Conservation (phyloP, 306 rosid genomes). For the Cucurbita pepo region DNA sequence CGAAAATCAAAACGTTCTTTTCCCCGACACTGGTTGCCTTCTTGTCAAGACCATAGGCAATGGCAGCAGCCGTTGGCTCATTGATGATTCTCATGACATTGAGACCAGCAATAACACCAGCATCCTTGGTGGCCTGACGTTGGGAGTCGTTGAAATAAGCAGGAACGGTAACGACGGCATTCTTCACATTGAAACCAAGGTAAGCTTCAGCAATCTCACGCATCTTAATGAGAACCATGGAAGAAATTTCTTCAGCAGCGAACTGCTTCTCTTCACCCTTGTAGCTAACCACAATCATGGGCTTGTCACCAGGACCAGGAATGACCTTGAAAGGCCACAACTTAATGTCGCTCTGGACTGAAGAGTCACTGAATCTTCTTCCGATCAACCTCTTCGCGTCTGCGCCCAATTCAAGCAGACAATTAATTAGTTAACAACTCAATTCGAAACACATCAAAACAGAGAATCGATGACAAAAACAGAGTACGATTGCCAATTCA, state of each 20-base stretch:
- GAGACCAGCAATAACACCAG: slow-evolving; percentile 58
- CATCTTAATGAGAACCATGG: slow-evolving; percentile 57
- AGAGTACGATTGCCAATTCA: background rate
- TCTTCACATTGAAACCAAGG: slow-evolving; percentile 39
- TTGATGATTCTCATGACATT: slow-evolving; percentile 50
- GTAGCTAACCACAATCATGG: slow-evolving; percentile 37
- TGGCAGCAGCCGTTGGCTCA: slow-evolving; percentile 61
- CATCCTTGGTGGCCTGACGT: slow-evolving; percentile 67
- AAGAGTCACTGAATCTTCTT: slow-evolving; percentile 32
- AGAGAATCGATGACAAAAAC: no score
- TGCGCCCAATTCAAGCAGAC: background rate
- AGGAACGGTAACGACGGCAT: slow-evolving; percentile 57
- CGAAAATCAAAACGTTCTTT: slow-evolving; percentile 54
- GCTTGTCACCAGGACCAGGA: slow-evolving; percentile 48
- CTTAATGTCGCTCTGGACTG: slow-evolving; percentile 56
- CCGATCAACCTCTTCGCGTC: slow-evolving; percentile 66
- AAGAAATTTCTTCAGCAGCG: slow-evolving; percentile 51
- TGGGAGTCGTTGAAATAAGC: slow-evolving; percentile 59
- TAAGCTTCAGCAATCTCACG: slow-evolving; percentile 65
- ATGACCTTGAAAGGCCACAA: slow-evolving; percentile 55
- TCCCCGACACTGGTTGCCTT: slow-evolving; percentile 63
- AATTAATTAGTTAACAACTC: background rate
- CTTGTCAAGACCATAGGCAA: slow-evolving; percentile 65
- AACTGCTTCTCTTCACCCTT: slow-evolving; percentile 61
- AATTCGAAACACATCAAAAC: background rate